Evolutionary conservation across 2,329 filamentous ascomycete genomes (phyloP), one percentile per base, ranked within the genome.

Genomic region (Alternaria rosae): DNA sequence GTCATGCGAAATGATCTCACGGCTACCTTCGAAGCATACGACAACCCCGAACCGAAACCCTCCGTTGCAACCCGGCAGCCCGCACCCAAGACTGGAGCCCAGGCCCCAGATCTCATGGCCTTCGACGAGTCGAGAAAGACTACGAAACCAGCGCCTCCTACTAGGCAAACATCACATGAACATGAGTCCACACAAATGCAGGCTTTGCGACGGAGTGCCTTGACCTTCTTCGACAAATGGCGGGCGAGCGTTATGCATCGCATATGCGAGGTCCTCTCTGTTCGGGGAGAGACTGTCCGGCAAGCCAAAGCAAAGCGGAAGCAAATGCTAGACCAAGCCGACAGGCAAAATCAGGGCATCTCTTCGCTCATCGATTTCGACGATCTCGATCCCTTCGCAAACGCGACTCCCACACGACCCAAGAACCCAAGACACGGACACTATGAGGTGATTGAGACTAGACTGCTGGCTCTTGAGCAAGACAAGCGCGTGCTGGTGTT

Each of bases 191-290:
- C 81, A 6, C 80, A 82, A 54, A 85, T 91, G 72, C 80, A 84
- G 57, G 90, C 91, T 70, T 79, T 93, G 71, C 92, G 88, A 79
- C 88, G 87, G 65, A 88, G 91, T 59, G 85, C 88, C 0, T 76
- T 95, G 4, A 82, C 85, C 2, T 89, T 89, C 76, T 96, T 94
- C 75, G 88, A 91, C 61, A 90, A 92, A 70, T 98, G 94, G 94
- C 88, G 92, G 69, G 84, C 87, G 5, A 82, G 84, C 9, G 86
- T 97, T 7, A 81, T 92, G 57, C 85, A 88, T 63, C 87, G 93
- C 15, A 82, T 96, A 28, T 87, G 88, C 26, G 90, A 95, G 65
- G 87, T 93, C 45, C 74, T 85, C 28, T 68, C 67, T 23, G 71
- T 76, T 10, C 54, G 70, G 20, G 69, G 70, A 1, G 74, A 76